A percentile compares a stretch with the other conserved stretches of the same genome.
phyloP scores from a whole-genome alignment of 2,329 filamentous ascomycete genomes.

The Berkeleyomyces rouxiae region DNA sequence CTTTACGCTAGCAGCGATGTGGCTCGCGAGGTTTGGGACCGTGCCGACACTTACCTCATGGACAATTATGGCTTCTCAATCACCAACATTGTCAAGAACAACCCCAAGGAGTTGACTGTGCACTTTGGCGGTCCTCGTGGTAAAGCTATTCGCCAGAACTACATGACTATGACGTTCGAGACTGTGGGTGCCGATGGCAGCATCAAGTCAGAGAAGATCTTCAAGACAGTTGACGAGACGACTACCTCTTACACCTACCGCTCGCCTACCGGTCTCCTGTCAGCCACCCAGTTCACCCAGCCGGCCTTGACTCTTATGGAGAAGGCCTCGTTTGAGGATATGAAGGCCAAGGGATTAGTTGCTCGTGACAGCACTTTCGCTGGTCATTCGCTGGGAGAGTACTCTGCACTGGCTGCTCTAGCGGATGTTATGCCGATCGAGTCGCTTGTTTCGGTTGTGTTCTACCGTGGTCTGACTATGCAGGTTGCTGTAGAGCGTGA shows the following conservation, averaged over 20 bases:
- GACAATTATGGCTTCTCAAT: conserved; percentile 98
- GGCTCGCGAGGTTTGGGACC: conserved; percentile 94
- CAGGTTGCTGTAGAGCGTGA: conserved; percentile 97
- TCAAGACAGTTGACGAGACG: conserved; percentile 89
- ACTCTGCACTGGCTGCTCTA: conserved; percentile 86
- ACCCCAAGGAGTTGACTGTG: conserved; percentile 95
- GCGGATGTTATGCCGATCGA: conserved; percentile 99
- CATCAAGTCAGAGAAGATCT: conserved; percentile 97
- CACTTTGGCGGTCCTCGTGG: conserved; percentile 94
- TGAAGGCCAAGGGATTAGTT: conserved; percentile 92
- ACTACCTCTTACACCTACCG: conserved; percentile 95
- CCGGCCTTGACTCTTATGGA: conserved; percentile 96
- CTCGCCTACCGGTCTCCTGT: conserved; percentile 84
- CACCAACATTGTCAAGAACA: conserved; percentile 98
- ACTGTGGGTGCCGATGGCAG: conserved; percentile 82
- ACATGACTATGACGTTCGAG: conserved; percentile 99
- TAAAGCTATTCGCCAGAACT: conserved; percentile 95
- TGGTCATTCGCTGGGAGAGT: conserved; percentile 94
- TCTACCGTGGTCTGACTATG: conserved; percentile 98
- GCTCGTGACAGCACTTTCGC: conserved; percentile 94
- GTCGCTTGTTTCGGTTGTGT: conserved; percentile 92
- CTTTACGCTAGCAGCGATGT: conserved; percentile 86
- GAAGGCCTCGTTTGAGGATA: conserved; percentile 98
- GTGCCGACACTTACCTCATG: conserved; percentile 92
- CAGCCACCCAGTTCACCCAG: conserved; percentile 96